Percentiles rank a stretch among this genome's conserved stretches.
Conservation (phyloP, 78 protist species). For the Dictyostelium intermedium region DNA sequence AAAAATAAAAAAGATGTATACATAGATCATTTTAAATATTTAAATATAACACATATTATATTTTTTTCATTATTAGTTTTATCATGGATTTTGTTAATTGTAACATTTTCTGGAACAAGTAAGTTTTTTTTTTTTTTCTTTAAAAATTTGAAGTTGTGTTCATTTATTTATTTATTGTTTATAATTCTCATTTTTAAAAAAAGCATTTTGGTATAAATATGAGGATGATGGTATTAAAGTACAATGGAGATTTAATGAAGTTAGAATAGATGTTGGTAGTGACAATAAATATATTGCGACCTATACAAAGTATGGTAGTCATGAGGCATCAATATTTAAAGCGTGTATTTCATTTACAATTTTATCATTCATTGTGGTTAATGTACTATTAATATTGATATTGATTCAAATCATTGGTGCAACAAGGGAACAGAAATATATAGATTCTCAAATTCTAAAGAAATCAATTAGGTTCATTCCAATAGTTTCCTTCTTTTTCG, state of each 20-base stretch:
- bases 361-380: not conserved
- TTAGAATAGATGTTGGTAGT: not conserved
- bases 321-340: not conserved
- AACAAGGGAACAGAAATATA: not conserved
- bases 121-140: too few relatives aligned
- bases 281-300: not conserved
- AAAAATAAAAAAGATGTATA: not conserved
- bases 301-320: not conserved
- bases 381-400: not conserved
- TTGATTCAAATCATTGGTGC: not conserved
- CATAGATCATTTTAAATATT: not conserved
- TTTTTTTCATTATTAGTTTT: not conserved
- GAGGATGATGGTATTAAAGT: not conserved
- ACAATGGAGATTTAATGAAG: not conserved
- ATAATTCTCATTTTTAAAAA: too few relatives aligned
- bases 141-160: too few relatives aligned
- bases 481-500: not conserved
- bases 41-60: not conserved
- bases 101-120: not conserved
- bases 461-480: not conserved
- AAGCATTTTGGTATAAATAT: conserved; percentile 24
- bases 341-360: conserved; percentile 9
- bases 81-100: conserved; percentile 16
- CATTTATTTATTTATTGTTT: not conserved
- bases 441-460: not conserved